A percentile compares a stretch with the other conserved stretches of the same genome.
Conservation (phyloP, 306 rosid species). For the Rubus parviflorus region DNA sequence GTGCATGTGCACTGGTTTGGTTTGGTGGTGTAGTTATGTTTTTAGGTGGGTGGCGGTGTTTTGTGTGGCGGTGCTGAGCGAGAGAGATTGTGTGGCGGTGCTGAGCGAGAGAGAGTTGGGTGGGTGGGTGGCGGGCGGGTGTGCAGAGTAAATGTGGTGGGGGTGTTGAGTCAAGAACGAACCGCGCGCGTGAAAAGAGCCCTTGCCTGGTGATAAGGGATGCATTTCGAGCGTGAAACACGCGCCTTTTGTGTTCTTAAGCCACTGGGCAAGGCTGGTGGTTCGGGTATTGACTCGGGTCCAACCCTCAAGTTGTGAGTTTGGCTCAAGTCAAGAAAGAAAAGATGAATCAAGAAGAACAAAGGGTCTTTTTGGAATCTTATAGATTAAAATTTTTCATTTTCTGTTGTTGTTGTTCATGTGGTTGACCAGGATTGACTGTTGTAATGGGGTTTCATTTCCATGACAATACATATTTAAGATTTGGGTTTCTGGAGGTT, state of each 20-base stretch:
- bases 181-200: conserved; percentile 53
- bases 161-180: conserved; percentile 99
- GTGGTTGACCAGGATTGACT: conserved; percentile 10
- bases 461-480: not conserved
- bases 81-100: conserved; percentile 35
- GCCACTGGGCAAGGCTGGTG: conserved; percentile 70
- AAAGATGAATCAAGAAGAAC: not conserved
- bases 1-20: conserved; percentile 18
- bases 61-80: conserved; percentile 36
- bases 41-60: conserved; percentile 2
- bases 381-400: not conserved
- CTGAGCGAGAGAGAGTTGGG: not conserved
- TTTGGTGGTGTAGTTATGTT: conserved; percentile 7
- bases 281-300: conserved; percentile 99
- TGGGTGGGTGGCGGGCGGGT: conserved; percentile 16
- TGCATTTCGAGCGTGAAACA: not conserved
- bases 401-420: conserved; percentile 7
- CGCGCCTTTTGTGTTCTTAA: conserved; percentile 23
- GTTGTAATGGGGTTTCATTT: not conserved
- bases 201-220: conserved; percentile 69
- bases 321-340: conserved; percentile 25
- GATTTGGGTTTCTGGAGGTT: not conserved
- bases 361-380: conserved; percentile 24
- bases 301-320: conserved; percentile 32
- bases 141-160: conserved; percentile 27